Percentiles rank a stretch among this genome's conserved stretches.
phyloP scores from a whole-genome alignment of 495 filamentous ascomycete species.

The Monascus purpureus region DNA sequence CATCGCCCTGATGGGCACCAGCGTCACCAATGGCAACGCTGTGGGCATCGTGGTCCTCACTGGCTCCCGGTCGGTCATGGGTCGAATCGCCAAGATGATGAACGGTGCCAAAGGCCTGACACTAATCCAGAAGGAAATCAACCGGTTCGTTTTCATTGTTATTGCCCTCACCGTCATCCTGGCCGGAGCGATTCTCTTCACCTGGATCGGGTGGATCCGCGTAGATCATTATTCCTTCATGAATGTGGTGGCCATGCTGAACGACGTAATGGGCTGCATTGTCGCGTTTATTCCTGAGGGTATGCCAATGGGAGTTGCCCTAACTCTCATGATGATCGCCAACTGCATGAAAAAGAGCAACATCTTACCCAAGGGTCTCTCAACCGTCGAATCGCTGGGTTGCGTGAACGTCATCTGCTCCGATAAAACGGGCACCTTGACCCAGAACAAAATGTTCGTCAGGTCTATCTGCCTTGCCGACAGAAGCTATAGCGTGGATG shows the following conservation, averaged over 20 bases:
- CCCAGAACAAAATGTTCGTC: constrained; percentile 28
- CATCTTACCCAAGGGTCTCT: constrained; percentile 50
- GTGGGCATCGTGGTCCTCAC: constrained; percentile 45
- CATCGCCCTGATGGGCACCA: constrained; percentile 54
- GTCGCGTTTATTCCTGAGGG: constrained; percentile 61
- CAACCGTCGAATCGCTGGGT: constrained; percentile 57
- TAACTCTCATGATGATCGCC: constrained; percentile 41
- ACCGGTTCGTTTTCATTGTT: constrained; percentile 51
- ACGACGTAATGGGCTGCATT: constrained; percentile 46
- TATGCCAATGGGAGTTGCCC: constrained; percentile 48
- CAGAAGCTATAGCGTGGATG: constrained; percentile 13
- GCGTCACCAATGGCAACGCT: constrained; percentile 45
- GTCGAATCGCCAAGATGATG: constrained; percentile 49
- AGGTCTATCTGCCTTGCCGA: constrained; percentile 26
- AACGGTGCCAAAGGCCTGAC: constrained; percentile 44
- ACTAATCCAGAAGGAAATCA: constrained; percentile 47
- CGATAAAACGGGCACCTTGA: constrained; percentile 58
- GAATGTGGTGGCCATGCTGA: constrained; percentile 47
- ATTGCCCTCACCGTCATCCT: constrained; percentile 41
- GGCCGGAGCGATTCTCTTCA: no score
- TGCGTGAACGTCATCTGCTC: constrained; percentile 53
- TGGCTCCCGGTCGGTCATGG: constrained; percentile 47
- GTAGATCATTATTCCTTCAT: constrained; percentile 47
- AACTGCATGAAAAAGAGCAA: constrained; percentile 49
- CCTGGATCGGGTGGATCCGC: constrained; percentile 47